Conservation (phyloP, 805 yeast genomes). For the Lachancea mirantina region DNA sequence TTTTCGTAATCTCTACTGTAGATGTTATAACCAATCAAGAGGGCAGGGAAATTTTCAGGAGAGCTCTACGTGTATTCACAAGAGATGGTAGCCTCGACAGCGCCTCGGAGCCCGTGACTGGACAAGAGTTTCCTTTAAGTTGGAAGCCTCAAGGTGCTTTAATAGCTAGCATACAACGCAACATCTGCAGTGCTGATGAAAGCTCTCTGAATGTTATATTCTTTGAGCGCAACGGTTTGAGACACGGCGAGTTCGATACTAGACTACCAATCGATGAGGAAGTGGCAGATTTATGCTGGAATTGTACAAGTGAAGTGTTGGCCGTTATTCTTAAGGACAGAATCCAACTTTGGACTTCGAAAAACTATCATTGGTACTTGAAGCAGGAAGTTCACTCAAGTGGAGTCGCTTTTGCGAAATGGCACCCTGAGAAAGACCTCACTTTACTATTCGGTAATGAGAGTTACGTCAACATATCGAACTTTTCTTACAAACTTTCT, state of each 20-base stretch:
- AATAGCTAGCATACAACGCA: slow-evolving; percentile 75
- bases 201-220: slow-evolving; percentile 50
- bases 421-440: slow-evolving; percentile 88
- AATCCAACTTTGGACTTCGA: slow-evolving; percentile 84
- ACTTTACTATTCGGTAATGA: slow-evolving; percentile 60
- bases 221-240: slow-evolving; percentile 87
- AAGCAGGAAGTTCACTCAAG: slow-evolving; percentile 60
- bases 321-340: slow-evolving; percentile 56
- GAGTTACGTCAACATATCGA: slow-evolving; percentile 50
- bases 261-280: slow-evolving; percentile 47
- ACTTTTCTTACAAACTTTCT: slow-evolving; percentile 54
- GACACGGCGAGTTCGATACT: slow-evolving; percentile 78
- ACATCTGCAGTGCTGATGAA: slow-evolving; percentile 31
- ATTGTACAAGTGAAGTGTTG: slow-evolving; percentile 67
- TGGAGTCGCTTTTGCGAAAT: slow-evolving; percentile 42
- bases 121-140: slow-evolving; percentile 61
- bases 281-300: slow-evolving; percentile 63
- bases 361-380: slow-evolving; percentile 92
- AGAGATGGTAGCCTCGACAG: slow-evolving; percentile 73
- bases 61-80: slow-evolving; percentile 76
- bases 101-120: slow-evolving; percentile 85
- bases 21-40: slow-evolving; percentile 42
- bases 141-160: slow-evolving; percentile 92
- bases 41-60: slow-evolving; percentile 36
- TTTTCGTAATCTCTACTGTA: slow-evolving; percentile 57